Conservation (phyloP, 139 green algal genomes). For the Micractinium conductrix region DNA sequence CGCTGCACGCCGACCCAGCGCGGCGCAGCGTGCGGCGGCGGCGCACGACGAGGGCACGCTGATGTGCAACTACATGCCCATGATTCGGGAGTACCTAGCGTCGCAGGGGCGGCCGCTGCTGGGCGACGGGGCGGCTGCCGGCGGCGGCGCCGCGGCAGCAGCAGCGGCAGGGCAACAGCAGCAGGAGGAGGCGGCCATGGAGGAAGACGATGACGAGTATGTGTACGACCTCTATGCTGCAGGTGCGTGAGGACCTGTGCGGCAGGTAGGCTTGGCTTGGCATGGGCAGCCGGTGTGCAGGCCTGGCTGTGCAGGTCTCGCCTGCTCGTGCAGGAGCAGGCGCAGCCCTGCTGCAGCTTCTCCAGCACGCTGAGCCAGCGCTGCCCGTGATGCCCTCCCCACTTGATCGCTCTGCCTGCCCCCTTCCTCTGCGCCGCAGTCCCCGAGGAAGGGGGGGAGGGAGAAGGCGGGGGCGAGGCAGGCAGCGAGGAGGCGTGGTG, state of each 20-base stretch:
- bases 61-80: conserved; percentile 42
- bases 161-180: not conserved
- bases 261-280: no score
- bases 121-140: not conserved
- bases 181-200: not conserved
- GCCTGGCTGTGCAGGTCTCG: no score
- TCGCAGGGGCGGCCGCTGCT: not conserved
- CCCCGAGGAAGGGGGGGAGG: not conserved
- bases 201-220: conserved; percentile 36
- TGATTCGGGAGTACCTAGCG: conserved; percentile 38
- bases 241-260: no score
- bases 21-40: not conserved
- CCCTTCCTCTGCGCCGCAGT: no score
- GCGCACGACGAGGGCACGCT: conserved; percentile 36
- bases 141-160: not conserved
- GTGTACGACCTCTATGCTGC: conserved; percentile 55
- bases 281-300: no score
- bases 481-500: conserved; percentile 21
- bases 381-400: no score
- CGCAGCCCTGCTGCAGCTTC: no score
- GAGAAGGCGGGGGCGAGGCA: not conserved
- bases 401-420: no score
- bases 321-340: no score
- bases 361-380: no score
- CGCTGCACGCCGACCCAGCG: not conserved